phyloP scores from a whole-genome alignment of 2,329 filamentous ascomycete genomes.

The Scleromitrula shiraiana region DNA sequence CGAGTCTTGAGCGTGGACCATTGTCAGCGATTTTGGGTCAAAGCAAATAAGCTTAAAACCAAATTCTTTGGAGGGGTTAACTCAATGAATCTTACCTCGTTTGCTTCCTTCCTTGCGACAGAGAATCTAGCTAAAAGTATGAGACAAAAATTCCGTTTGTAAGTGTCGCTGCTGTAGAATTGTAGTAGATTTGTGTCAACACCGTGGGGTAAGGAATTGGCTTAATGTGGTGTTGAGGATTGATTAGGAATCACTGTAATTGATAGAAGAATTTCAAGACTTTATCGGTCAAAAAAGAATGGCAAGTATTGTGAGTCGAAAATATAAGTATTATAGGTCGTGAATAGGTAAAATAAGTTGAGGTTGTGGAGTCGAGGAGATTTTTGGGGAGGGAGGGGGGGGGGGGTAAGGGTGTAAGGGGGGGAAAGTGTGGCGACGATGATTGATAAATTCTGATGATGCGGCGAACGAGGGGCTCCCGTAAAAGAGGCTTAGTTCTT shows the following conservation, averaged over 20 bases:
- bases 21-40: constrained; percentile 1
- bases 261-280: no score
- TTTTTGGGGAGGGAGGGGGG: neutral
- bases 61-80: neutral
- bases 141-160: neutral
- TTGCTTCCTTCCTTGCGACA: neutral
- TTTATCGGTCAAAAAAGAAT: no score
- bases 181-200: constrained; percentile 3
- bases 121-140: neutral
- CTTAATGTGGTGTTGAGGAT: neutral
- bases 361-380: no score
- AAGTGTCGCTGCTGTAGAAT: neutral
- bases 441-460: neutral
- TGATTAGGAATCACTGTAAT: no score
- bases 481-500: no score
- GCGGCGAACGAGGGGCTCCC: neutral
- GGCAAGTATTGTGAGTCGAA: no score
- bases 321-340: no score
- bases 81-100: neutral
- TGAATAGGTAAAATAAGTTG: no score
- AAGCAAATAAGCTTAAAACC: neutral
- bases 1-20: neutral
- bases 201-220: constrained; percentile 6
- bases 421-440: neutral
- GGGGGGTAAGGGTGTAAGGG: no score